Conservation (phyloP, 2,329 filamentous ascomycete species). For the Bipolaris bicolor region DNA sequence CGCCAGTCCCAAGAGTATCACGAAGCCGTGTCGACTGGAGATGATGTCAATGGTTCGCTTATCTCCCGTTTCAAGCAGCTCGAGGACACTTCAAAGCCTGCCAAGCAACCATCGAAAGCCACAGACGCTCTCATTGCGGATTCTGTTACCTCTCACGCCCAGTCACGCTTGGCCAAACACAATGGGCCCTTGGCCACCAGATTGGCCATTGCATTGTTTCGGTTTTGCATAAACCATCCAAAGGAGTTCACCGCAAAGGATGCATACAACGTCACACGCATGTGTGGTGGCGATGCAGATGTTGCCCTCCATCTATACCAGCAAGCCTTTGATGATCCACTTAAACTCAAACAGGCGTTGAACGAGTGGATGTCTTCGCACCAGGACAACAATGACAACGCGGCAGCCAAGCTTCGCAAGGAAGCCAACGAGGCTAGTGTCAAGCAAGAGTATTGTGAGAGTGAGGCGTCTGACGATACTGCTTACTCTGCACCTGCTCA, state of each 20-base stretch:
- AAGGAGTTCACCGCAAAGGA: background rate
- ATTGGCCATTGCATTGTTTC: background rate
- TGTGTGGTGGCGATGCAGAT: background rate
- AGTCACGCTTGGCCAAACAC: too few species aligned
- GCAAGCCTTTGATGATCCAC: background rate
- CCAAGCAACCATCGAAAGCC: too few species aligned
- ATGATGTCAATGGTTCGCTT: too few species aligned
- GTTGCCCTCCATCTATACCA: background rate
- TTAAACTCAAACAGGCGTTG: background rate
- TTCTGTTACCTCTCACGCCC: too few species aligned
- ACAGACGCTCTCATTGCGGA: too few species aligned
- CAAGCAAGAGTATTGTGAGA: background rate
- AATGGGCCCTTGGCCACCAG: background rate
- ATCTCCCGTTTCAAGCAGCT: too few species aligned
- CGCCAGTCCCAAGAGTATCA: too few species aligned
- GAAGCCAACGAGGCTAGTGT: background rate
- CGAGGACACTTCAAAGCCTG: too few species aligned
- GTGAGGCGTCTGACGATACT: background rate
- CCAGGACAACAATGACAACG: background rate
- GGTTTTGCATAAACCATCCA: too few species aligned
- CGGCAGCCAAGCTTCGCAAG: background rate
- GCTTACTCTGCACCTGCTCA: background rate
- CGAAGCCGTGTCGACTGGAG: too few species aligned
- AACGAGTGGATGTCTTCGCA: background rate
- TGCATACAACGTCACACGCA: background rate